Conservation (phyloP, 164 flowering plant genomes). For the Vitis cinerea region DNA sequence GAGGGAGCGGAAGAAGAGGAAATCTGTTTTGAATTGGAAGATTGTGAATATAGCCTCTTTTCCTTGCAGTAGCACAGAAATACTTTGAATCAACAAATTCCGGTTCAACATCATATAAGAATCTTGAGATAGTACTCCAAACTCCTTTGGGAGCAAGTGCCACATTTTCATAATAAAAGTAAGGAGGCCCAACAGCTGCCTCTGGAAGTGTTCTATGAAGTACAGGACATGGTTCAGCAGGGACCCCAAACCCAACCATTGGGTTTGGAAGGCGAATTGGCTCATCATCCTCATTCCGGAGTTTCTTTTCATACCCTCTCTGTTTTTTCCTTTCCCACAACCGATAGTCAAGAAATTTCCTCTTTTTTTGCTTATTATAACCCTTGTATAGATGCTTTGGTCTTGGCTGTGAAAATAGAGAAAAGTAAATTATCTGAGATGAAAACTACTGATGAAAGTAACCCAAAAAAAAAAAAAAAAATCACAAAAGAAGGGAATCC, state of each 20-base stretch:
- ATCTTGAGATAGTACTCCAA: constrained; percentile 77
- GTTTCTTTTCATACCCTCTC: constrained; percentile 18
- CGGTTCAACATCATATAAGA: constrained; percentile 73
- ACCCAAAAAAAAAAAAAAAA: not conserved
- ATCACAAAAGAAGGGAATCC: not conserved
- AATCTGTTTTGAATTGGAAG: constrained; percentile 70
- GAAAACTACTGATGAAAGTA: not conserved
- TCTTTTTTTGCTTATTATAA: constrained; percentile 30
- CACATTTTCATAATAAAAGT: constrained; percentile 89
- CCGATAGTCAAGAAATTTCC: constrained; percentile 31
- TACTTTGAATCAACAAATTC: constrained; percentile 90
- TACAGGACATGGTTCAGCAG: constrained; percentile 25
- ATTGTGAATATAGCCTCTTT: constrained; percentile 90
- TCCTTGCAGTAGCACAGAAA: constrained; percentile 85
- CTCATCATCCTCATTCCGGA: constrained; percentile 36
- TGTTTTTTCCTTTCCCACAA: constrained; percentile 29
- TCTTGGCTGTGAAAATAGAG: constrained; percentile 19
- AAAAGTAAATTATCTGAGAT: not conserved
- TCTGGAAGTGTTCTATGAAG: constrained; percentile 55
- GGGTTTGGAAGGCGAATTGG: constrained; percentile 61
- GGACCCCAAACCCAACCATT: constrained; percentile 80
- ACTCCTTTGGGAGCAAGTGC: constrained; percentile 91
- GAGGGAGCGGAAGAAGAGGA: constrained; percentile 71
- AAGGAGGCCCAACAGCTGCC: constrained; percentile 77
- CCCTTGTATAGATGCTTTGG: not conserved